Evolutionary conservation across 495 filamentous ascomycete species (phyloP), one percentile per base, ranked within the genome.

Genomic region (Xylaria palmicola): DNA sequence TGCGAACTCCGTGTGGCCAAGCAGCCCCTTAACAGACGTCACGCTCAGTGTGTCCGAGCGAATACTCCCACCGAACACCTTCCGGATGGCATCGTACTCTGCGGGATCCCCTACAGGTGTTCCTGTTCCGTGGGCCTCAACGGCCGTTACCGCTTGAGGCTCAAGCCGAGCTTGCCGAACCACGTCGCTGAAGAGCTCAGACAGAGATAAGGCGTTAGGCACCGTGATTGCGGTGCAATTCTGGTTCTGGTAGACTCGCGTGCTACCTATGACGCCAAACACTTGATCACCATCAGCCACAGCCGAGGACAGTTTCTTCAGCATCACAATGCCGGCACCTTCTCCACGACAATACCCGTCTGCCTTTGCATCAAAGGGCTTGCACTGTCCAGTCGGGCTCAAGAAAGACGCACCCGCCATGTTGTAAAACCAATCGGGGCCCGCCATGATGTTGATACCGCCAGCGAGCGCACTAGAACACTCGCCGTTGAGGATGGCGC

Each of bases 301-400:
- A 0, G 86, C 86, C 68, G 82, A 80, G 24, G 83, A 77, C 1
- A 87, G 69, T 8, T 82, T 67, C 68, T 89, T 89, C 20, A 89
- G 59, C 6, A 88, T 73, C 22, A 89, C 74, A 7, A 76, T 78
- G 0, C 76, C 86, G 27, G 85, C 75, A 32, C 77, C 84, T 59
- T 89, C 87, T 1, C 77, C 82, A 54, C 87, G 74, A 57, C 86
- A 88, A 54, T 88, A 89, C 0, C 86, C 86, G 67, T 88, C 83
- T 19, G 85, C 85, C 3, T 64, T 76, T 48, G 83, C 76, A 45
- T 89, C 86, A 30, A 86, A 89, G 0, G 85, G 82, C 41, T 88
- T 89, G 17, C 57, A 67, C 24, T 69, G 54, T 56, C 77, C 60
- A 0, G 75, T 72, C 0, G 70, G 69, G 30, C 71, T 76, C 8